These are phyloP conservation scores for Cyamopsis tetragonoloba DNA, from an alignment of 306 rosid genomes.

Conservation along the genomic window DNA sequence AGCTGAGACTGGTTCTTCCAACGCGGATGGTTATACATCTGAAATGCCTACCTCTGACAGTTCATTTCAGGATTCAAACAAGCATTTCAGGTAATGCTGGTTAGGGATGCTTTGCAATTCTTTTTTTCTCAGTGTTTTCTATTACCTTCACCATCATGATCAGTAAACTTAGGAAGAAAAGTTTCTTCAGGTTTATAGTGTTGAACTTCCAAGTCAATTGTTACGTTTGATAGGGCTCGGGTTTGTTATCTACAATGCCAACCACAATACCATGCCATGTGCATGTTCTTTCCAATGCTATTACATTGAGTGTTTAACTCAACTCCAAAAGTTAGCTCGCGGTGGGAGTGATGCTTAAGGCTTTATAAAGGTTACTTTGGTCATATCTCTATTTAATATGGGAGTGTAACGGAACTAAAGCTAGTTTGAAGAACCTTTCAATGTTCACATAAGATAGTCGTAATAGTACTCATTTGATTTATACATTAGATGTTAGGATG, in stretches of 20 bases:
- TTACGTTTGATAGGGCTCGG: background rate
- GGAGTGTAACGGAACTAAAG: background rate
- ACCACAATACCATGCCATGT: background rate
- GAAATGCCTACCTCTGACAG: constrained; percentile 40
- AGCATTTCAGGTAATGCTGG: constrained; percentile 41
- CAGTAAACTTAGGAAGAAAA: background rate
- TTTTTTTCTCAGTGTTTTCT: background rate
- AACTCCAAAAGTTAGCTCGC: too few relatives aligned
- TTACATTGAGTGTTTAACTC: too few relatives aligned
- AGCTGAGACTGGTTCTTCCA: constrained; percentile 34
- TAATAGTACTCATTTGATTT: background rate
- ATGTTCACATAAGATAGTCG: background rate
- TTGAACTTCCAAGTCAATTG: background rate
- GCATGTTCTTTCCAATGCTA: background rate
- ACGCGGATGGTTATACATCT: constrained; percentile 31
- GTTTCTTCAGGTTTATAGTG: background rate
- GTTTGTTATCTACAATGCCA: background rate
- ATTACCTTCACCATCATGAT: background rate
- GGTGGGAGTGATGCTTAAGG: too few relatives aligned
- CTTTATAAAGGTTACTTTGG: too few relatives aligned
- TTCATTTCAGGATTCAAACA: constrained; percentile 42
- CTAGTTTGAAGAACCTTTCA: background rate
- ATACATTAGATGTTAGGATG: background rate
- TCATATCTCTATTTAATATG: too few relatives aligned
- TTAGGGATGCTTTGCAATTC: constrained; percentile 3